Base-by-base conservation (phyloP, 345 rosid species). In the Limnanthes douglasii region DNA sequence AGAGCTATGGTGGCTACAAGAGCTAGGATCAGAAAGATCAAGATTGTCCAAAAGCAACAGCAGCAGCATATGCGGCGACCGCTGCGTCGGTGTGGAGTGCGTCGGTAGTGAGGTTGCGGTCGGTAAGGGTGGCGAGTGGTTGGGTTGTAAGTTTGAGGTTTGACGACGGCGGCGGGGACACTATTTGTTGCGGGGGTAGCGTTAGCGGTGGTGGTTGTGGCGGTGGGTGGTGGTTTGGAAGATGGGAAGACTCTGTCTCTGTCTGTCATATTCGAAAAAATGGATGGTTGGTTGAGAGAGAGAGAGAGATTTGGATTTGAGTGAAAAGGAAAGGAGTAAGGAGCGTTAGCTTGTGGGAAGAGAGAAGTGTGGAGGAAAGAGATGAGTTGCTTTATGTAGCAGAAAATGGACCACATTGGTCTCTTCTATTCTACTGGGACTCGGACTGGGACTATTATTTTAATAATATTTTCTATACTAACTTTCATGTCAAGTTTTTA, bases 201-300 rank as follows among this genome's bases (percentile, higher is more conserved):
- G 30, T 51, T 43, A 18, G 45, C 30, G 3, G 61, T 0, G 36
- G 53, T 53, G 2, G 50, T 39, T 15, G 58, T 44, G 41, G 66
- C 26, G 6, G 38, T 11, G 19, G 39, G 23, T 32, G 64, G 4
- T 32, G 88, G 71, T 13, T 72, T 78, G 4, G 88, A 56, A 21
- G 94, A 43, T 25, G 97, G 85, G 54, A 78, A 71, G 41, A 78
- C 82, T 59, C 59, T 78, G 1, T 86, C 97, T n/a, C n/a, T n/a
- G n/a, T n/a, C n/a, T n/a, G n/a, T n/a, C n/a, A n/a, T n/a, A n/a
- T n/a, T n/a, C n/a, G n/a, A n/a, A n/a, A n/a, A n/a, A n/a, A n/a
- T n/a, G n/a, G n/a, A n/a, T n/a, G n/a, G n/a, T n/a, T n/a, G n/a
- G n/a, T n/a, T n/a, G 34, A 15, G 28, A 53, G 18, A 38, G 21